Conservation (phyloP, 2,329 filamentous ascomycete species). For the Gaeumannomyces sp. region DNA sequence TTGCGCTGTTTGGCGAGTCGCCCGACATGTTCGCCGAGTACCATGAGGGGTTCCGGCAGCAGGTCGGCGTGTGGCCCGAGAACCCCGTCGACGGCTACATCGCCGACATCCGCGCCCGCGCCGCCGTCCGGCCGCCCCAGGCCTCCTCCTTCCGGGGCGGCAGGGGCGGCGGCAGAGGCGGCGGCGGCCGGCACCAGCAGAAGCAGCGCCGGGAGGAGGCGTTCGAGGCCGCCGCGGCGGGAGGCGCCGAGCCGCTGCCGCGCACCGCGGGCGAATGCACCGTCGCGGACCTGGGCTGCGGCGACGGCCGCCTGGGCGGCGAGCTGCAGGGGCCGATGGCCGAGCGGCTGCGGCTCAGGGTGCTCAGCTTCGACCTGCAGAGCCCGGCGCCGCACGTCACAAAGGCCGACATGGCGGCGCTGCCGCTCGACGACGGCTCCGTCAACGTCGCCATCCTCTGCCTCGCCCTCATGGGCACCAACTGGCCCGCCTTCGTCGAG, state of each 20-base stretch:
- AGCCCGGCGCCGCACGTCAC: constrained; percentile 71
- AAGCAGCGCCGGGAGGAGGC: constrained; percentile 5
- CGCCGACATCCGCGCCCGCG: constrained; percentile 61
- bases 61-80: constrained; percentile 93
- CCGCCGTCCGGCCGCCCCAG: constrained; percentile 35
- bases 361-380: constrained; percentile 84
- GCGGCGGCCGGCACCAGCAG: constrained; percentile 16
- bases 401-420: constrained; percentile 77
- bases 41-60: constrained; percentile 90
- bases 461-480: constrained; percentile 95
- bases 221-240: constrained; percentile 16
- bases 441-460: constrained; percentile 92
- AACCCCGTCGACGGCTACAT: constrained; percentile 93
- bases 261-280: constrained; percentile 66
- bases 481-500: constrained; percentile 95
- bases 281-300: constrained; percentile 89
- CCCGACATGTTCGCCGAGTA: constrained; percentile 96
- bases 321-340: constrained; percentile 53
- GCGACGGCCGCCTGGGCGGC: constrained; percentile 76
- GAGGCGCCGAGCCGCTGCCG: constrained; percentile 50
- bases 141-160: constrained; percentile 16
- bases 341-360: constrained; percentile 62
- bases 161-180: constrained; percentile 12
- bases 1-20: constrained; percentile 72
- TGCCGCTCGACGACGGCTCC: constrained; percentile 68